Evolutionary conservation across 495 filamentous ascomycete species (phyloP).

Genomic region (Cladorrhinum samala): DNA sequence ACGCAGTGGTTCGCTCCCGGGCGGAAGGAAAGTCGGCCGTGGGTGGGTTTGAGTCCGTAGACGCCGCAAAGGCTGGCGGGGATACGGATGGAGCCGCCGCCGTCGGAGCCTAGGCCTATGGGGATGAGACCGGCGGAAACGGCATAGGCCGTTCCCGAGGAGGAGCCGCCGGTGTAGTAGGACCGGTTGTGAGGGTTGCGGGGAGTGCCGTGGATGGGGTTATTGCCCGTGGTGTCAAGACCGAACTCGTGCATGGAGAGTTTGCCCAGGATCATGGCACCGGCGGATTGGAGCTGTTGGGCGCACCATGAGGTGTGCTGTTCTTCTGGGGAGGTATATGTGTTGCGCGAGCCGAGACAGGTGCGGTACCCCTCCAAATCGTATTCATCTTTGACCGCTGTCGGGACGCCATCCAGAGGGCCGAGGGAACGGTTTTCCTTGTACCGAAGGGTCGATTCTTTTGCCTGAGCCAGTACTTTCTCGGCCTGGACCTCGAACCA

Average conservation of each 20-base stretch:
- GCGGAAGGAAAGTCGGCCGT: conserved; percentile 58
- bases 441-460: conserved; percentile 59
- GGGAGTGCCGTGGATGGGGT: conserved; percentile 72
- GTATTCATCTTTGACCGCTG: conserved; percentile 48
- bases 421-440: conserved; percentile 54
- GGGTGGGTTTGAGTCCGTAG: conserved; percentile 76
- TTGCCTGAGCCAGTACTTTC: conserved; percentile 56
- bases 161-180: conserved; percentile 82
- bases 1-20: conserved; percentile 56
- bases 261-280: conserved; percentile 73
- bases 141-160: conserved; percentile 71
- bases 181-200: conserved; percentile 64
- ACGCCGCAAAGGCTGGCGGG: conserved; percentile 73
- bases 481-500: conserved; percentile 59
- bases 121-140: conserved; percentile 68
- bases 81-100: conserved; percentile 75
- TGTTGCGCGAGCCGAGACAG: conserved; percentile 49
- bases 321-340: conserved; percentile 41
- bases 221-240: conserved; percentile 75
- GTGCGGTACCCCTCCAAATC: conserved; percentile 67
- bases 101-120: conserved; percentile 75
- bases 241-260: conserved; percentile 82
- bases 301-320: conserved; percentile 59
- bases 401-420: conserved; percentile 70
- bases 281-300: conserved; percentile 62